These are phyloP conservation scores for Kitagawia praeruptora DNA, from an alignment of 129 eudicot species.

Conservation along the genomic window DNA sequence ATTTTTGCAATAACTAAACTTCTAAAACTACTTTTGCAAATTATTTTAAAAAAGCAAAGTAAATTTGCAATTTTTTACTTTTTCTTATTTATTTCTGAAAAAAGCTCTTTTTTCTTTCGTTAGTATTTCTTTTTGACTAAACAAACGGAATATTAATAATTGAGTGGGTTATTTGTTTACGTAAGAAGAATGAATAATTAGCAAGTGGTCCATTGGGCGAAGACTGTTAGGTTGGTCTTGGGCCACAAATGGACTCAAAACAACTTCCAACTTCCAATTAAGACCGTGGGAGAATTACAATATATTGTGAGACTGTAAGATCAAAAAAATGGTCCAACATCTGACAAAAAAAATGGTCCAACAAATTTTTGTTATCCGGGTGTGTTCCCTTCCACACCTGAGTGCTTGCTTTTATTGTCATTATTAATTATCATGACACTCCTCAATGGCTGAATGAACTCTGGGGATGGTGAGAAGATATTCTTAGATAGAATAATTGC, in stretches of 20 bases:
- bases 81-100: no score
- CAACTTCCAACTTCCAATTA: not conserved
- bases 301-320: not conserved
- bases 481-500: no score
- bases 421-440: not conserved
- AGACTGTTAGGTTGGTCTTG: not conserved
- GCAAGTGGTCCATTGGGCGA: not conserved
- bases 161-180: not conserved
- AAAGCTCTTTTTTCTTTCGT: no score
- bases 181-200: not conserved
- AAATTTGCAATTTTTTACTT: no score
- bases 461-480: no score
- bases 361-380: conserved; percentile 54
- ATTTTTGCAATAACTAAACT: no score
- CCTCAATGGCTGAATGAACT: not conserved
- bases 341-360: conserved; percentile 57
- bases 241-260: not conserved
- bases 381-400: conserved; percentile 6
- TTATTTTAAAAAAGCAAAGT: no score
- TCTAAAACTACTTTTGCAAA: no score
- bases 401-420: not conserved
- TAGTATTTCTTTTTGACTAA: no score
- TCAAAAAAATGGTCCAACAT: conserved; percentile 40
- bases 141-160: not conserved
- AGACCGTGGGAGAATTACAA: not conserved